Base-by-base conservation (phyloP, 2,329 filamentous ascomycete species). In the Acrocalymma vagum region DNA sequence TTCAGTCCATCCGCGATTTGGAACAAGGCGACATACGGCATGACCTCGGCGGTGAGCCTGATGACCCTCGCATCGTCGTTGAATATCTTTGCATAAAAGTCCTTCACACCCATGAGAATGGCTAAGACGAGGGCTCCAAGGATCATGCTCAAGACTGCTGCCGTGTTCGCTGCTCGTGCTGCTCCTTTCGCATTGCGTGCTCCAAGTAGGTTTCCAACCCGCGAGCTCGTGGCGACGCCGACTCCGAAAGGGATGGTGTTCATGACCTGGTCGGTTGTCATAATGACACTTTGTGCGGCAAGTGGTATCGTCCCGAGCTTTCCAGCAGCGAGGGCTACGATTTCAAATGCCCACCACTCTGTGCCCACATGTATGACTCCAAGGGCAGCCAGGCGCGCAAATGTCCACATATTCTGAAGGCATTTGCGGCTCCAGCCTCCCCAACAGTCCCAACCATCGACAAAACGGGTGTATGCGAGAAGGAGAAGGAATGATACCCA, bases 331-430 rank as follows among this genome's bases (percentile, higher is more conserved):
- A 95, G 79, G 1, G 90, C 89, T 2, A 95, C 89, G 52, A 95
- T 93, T 70, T 95, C 90, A 57, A 95, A 95, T 0, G 90, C 91
- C 90, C 90, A 95, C 90, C 90, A 95, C 70, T 95, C 91, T 0
- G 90, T 94, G 3, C 89, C 91, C 5, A 95, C 88, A 51, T 95
- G 90, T 3, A 95, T 72, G 27, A 95, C 78, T 0, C 90, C 91
- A 0, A 95, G 75, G 10, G 87, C 69, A 0, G 90, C 88, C 3
- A 95, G 81, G 8, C 84, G 82, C 2, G 87, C 78, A 63, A 95
- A 95, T 0, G 84, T 83, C 11, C 80, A 72, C 11, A 88, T 75
- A 56, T 92, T 87, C 1, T 79, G 74, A n/a, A 88, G 63, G 2
- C 85, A 86, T 31, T 78, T 79, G 4, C 78, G 76, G 6, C 81